These are phyloP conservation scores for Verticillium tricorpus DNA, from an alignment of 2,329 filamentous ascomycete genomes.

Conservation along the genomic window DNA sequence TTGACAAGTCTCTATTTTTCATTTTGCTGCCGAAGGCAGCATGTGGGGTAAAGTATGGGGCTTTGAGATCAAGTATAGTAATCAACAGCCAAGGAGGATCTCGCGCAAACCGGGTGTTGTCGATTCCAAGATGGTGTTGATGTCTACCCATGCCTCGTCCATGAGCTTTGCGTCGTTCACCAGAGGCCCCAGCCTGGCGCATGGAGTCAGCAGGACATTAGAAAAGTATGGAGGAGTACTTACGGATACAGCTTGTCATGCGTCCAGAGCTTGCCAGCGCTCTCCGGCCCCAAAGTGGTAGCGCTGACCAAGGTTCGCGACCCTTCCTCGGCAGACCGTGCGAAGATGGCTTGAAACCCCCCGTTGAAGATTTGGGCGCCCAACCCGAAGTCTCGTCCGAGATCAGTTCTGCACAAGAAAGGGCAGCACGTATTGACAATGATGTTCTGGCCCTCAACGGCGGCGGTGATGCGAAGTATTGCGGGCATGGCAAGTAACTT, in stretches of 20 bases:
- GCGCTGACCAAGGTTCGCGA: conserved; percentile 36
- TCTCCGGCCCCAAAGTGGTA: conserved; percentile 33
- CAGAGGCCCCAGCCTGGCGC: neutral
- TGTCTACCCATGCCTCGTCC: neutral
- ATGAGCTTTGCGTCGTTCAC: neutral
- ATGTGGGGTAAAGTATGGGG: no score
- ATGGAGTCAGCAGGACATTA: neutral
- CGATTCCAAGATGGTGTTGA: neutral
- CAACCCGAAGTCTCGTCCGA: conserved; percentile 26
- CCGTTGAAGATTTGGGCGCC: conserved; percentile 15
- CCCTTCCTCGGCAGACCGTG: conserved; percentile 35
- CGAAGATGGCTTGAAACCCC: conserved; percentile 26
- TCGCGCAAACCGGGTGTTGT: neutral
- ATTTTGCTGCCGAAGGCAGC: neutral
- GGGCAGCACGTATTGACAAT: conserved; percentile 40
- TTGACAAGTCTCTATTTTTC: neutral
- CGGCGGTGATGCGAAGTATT: conserved; percentile 19
- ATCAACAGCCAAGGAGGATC: neutral
- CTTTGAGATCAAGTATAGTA: no score
- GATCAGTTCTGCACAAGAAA: conserved; percentile 34
- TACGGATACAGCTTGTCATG: conserved; percentile 31
- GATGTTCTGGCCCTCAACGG: conserved; percentile 22
- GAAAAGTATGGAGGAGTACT: conserved; percentile 7
- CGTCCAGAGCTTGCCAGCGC: conserved; percentile 37
- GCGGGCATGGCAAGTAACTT: conserved; percentile 34